Percentiles rank a stretch among this genome's conserved stretches.
phyloP scores from a whole-genome alignment of 1,139 yeast genomes.

The Arxiozyma heterogenica region DNA sequence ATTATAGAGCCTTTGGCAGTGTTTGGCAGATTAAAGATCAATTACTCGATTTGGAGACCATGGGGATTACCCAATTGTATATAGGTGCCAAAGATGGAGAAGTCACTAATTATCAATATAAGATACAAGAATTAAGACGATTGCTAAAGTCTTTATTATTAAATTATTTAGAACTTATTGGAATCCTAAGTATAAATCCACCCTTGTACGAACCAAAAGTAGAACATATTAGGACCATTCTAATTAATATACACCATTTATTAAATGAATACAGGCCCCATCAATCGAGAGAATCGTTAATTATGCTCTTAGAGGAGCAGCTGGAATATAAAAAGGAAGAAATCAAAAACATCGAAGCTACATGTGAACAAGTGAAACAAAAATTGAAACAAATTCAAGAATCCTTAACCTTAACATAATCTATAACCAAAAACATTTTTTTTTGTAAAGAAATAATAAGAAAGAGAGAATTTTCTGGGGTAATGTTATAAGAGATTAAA shows the following conservation, averaged over 20 bases:
- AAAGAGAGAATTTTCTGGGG: background rate
- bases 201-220: constrained; percentile 54
- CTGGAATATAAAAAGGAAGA: constrained; percentile 46
- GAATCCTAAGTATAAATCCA: constrained; percentile 64
- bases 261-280: constrained; percentile 83
- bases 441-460: no score
- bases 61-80: constrained; percentile 64
- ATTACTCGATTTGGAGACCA: constrained; percentile 54
- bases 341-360: constrained; percentile 42
- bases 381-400: constrained; percentile 30
- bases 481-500: no score
- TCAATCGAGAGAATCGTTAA: constrained; percentile 74
- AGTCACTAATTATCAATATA: constrained; percentile 38
- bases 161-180: constrained; percentile 65
- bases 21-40: constrained; percentile 67
- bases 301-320: constrained; percentile 58
- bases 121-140: constrained; percentile 59
- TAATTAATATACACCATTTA: constrained; percentile 76
- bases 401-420: background rate
- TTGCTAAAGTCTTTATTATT: constrained; percentile 59
- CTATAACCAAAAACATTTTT: background rate
- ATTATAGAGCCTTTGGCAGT: constrained; percentile 73
- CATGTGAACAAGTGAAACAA: constrained; percentile 38
- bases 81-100: constrained; percentile 19
- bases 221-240: constrained; percentile 61